phyloP scores from a whole-genome alignment of 805 yeast species.

The Saccharomyces eubayanus region DNA sequence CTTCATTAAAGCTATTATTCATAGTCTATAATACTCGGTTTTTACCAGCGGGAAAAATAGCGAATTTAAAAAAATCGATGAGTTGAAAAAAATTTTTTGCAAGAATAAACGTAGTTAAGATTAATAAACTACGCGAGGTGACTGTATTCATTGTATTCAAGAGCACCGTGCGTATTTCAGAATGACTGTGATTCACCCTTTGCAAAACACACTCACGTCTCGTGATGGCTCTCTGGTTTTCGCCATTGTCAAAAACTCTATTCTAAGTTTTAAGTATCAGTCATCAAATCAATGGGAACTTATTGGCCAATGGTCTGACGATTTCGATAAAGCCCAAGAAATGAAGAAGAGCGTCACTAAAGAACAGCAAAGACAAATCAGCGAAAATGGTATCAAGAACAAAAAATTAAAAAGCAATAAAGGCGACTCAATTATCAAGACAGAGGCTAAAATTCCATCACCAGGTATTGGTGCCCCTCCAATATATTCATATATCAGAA shows the following conservation, averaged over 20 bases:
- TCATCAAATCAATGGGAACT: constrained; percentile 22
- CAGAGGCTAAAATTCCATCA: constrained; percentile 45
- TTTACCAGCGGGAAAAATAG: not conserved
- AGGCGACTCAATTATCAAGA: constrained; percentile 45
- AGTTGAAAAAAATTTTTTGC: not conserved
- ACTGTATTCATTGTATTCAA: not conserved
- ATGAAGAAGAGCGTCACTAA: constrained; percentile 42
- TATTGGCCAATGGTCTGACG: constrained; percentile 57
- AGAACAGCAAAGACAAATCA: constrained; percentile 29
- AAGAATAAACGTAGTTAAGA: not conserved
- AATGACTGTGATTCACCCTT: constrained; percentile 54
- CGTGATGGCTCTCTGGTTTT: constrained; percentile 41
- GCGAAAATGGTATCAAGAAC: constrained; percentile 19
- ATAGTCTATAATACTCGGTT: not conserved
- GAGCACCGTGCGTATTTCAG: not conserved
- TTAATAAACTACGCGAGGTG: not conserved
- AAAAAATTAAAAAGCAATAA: constrained; percentile 32
- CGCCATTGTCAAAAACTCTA: constrained; percentile 48
- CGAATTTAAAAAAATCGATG: not conserved
- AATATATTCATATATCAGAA: constrained; percentile 58
- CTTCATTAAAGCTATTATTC: not conserved
- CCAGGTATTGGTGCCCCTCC: constrained; percentile 68
- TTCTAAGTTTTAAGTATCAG: constrained; percentile 42
- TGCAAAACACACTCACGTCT: constrained; percentile 47
- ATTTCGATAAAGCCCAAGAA: constrained; percentile 36